Evolutionary conservation across 2,329 filamentous ascomycete genomes (phyloP).

Genomic region (Neospermospora avenae): DNA sequence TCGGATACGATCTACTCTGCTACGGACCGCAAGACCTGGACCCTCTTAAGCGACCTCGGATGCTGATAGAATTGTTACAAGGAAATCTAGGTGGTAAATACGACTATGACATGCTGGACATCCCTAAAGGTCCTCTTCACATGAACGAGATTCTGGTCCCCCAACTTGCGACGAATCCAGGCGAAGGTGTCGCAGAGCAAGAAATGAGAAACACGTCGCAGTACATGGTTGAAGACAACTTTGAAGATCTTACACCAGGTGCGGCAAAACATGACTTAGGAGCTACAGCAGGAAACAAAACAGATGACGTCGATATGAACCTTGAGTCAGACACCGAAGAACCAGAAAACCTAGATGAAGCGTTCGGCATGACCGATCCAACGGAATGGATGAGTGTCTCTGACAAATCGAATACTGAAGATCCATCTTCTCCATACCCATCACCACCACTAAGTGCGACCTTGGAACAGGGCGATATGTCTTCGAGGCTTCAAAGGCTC

Average conservation of each 20-base stretch:
- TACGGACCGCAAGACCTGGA: background rate
- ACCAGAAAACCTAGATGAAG: background rate
- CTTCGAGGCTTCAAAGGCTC: background rate
- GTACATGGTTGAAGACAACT: background rate
- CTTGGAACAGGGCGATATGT: background rate
- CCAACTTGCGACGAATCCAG: background rate
- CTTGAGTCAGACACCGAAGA: background rate
- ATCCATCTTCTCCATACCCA: background rate
- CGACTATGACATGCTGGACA: conserved; percentile 1
- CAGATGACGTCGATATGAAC: background rate
- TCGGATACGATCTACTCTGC: conserved; percentile 8
- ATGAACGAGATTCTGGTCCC: background rate
- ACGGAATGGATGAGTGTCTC: background rate
- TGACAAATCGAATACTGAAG: background rate
- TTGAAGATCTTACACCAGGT: background rate
- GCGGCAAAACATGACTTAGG: background rate
- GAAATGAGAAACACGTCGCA: no score
- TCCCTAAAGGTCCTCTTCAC: background rate
- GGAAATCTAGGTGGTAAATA: conserved; percentile 1
- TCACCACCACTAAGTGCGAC: background rate
- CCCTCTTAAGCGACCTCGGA: background rate
- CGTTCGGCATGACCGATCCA: background rate
- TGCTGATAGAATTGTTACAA: conserved; percentile 5
- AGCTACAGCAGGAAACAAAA: background rate
- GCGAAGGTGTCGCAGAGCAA: background rate